Evolutionary conservation across 495 filamentous ascomycete genomes (phyloP).

Genomic region (Penicillium silybi): DNA sequence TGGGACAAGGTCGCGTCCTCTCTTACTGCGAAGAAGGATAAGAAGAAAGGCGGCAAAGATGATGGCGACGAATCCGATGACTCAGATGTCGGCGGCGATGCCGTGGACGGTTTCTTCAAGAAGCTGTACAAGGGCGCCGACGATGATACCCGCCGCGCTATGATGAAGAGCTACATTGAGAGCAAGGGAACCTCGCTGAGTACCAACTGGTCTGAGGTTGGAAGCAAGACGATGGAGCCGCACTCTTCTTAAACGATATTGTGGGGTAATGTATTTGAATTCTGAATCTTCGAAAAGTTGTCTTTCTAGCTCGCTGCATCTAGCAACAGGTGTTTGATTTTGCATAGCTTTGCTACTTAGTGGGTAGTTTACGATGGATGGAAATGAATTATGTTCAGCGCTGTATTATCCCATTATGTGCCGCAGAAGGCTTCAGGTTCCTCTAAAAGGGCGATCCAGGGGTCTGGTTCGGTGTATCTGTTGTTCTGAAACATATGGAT

Average conservation of each 20-base stretch:
- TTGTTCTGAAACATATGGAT: too few species aligned
- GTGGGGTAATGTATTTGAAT: background rate
- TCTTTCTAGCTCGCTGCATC: conserved; percentile 10
- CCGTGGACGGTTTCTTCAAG: conserved; percentile 89
- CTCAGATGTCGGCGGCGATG: conserved; percentile 61
- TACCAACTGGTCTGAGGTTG: conserved; percentile 88
- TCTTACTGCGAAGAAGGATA: conserved; percentile 46
- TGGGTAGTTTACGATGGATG: background rate
- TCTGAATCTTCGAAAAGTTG: background rate
- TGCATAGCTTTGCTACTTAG: background rate
- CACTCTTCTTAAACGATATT: conserved; percentile 52
- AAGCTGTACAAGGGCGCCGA: conserved; percentile 77
- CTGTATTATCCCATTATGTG: background rate
- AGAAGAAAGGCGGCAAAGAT: conserved; percentile 14
- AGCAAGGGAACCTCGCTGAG: conserved; percentile 91
- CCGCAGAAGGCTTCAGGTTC: too few species aligned
- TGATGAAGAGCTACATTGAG: conserved; percentile 97
- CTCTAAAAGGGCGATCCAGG: too few species aligned
- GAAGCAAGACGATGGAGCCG: conserved; percentile 65
- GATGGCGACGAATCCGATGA: conserved; percentile 38
- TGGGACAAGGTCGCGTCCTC: conserved; percentile 79
- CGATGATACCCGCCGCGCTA: conserved; percentile 78
- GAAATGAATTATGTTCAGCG: background rate
- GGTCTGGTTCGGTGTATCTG: too few species aligned
- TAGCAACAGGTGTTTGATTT: conserved; percentile 19